Base-by-base conservation (phyloP, 164 flowering plant genomes). In the Aristolochia contorta region DNA sequence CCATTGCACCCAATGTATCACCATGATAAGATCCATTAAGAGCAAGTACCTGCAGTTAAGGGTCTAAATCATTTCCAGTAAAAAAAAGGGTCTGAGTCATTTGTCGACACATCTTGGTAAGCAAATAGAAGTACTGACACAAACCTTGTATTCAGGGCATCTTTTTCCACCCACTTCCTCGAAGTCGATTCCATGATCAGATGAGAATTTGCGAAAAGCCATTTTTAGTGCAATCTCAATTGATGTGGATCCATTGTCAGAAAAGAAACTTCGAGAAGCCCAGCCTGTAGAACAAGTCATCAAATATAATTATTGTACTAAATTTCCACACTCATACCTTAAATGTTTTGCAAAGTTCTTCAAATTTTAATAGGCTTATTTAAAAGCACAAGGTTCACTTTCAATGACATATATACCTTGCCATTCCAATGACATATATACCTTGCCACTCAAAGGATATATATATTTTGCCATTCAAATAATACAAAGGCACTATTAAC, bases 1-100 rank as follows among this genome's bases (percentile, higher is more conserved):
- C 99, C 99, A 90, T 93, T 47, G 99, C 99, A 71, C 97, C 99
- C 69, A 93, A 78, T 46, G 99, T 93, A 75, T 93, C 99, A 66
- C 99, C 97, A 72, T 93, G 99, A 80, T 93, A 93, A 65, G 95
- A 87, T 68, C 99, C 97, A 64, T 66, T 80, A 59, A 90, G 93
- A 59, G 97, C 99, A 51, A 90, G 72, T 41, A 93, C 97, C 99
- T 93, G 73, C 20, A 33, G 43, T 58, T 41, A 43, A 23, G 12
- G 0, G 27, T 0, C 15, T 12, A 22, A 19, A 23, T 52, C 23
- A 52, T 20, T 20, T 21, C n/a, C n/a, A n/a, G n/a, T n/a, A n/a
- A n/a, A n/a, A n/a, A n/a, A n/a, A 43, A 23, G 12, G 0, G 27
- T 0, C 15, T 12, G 12, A 19, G 55, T 52, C 23, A 52, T 20